A percentile compares a stretch with the other conserved stretches of the same genome.
phyloP scores from a whole-genome alignment of 495 filamentous ascomycete genomes.

The Hapsidospora chrysogenum region DNA sequence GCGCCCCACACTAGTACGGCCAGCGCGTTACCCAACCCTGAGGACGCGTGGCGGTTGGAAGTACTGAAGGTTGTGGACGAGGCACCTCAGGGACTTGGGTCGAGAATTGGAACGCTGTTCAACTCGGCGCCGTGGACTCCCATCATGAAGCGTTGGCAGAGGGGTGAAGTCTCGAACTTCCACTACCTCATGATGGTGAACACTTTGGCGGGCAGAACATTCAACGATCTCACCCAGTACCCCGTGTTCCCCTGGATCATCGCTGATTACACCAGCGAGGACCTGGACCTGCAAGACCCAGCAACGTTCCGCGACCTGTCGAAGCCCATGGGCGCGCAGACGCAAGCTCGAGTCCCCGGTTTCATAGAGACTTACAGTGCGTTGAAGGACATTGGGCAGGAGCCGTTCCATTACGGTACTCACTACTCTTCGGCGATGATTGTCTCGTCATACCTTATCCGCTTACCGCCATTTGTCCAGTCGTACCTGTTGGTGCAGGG shows the following conservation, averaged over 20 bases:
- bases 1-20: constrained; percentile 54
- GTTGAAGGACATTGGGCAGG: constrained; percentile 82
- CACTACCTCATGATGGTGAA: constrained; percentile 98
- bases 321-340: constrained; percentile 96
- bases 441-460: constrained; percentile 87
- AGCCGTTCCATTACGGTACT: constrained; percentile 91
- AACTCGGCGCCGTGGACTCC: constrained; percentile 58
- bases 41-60: constrained; percentile 78
- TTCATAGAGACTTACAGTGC: constrained; percentile 71
- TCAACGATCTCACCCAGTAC: constrained; percentile 96
- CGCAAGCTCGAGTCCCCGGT: constrained; percentile 49
- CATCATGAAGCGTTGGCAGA: constrained; percentile 78
- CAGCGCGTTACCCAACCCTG: constrained; percentile 32
- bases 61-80: constrained; percentile 70
- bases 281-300: constrained; percentile 72
- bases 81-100: constrained; percentile 64
- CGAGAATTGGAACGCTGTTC: constrained; percentile 91
- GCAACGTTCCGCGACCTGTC: constrained; percentile 78
- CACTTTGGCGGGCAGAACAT: constrained; percentile 89
- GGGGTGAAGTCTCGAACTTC: constrained; percentile 94
- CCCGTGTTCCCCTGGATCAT: constrained; percentile 97
- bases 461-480: constrained; percentile 88
- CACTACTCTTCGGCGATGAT: constrained; percentile 99
- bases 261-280: constrained; percentile 92
- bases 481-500: constrained; percentile 96